Conservation (phyloP, 108 stramenopile genomes). For the Chaetoceros muelleri region DNA sequence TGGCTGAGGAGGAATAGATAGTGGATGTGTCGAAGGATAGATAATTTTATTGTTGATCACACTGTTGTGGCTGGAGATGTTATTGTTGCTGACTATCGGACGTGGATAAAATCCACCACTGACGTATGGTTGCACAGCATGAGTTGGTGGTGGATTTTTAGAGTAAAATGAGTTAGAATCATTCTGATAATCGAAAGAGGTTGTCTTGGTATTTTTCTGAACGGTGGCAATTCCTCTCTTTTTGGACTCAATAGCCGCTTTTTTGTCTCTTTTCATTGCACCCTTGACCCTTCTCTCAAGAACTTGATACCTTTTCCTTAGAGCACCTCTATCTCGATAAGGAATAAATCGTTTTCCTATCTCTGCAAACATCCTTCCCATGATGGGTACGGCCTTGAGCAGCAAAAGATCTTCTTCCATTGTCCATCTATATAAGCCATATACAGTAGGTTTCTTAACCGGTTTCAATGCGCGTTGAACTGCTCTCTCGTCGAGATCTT, state of each 20-base stretch:
- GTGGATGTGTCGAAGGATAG: too few relatives aligned
- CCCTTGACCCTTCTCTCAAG: slow-evolving; percentile 65
- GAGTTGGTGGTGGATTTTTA: too few relatives aligned
- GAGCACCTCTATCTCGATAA: slow-evolving; percentile 76
- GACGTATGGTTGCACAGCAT: too few relatives aligned
- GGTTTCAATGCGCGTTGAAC: slow-evolving; percentile 25
- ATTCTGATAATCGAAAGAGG: too few relatives aligned
- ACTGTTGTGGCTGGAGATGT: too few relatives aligned
- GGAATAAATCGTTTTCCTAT: slow-evolving; percentile 57
- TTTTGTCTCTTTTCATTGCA: slow-evolving; percentile 14
- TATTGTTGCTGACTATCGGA: too few relatives aligned
- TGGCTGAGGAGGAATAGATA: too few relatives aligned
- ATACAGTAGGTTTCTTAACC: slow-evolving; percentile 59
- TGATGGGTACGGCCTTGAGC: slow-evolving; percentile 65
- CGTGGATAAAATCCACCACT: too few relatives aligned
- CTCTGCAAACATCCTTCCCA: slow-evolving; percentile 80
- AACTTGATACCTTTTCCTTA: slow-evolving; percentile 80
- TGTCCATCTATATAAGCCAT: slow-evolving; percentile 82
- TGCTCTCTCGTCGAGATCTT: slow-evolving; percentile 35
- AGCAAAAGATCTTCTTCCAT: slow-evolving; percentile 74
- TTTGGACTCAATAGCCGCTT: not conserved
- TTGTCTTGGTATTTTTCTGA: too few relatives aligned
- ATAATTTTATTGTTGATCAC: too few relatives aligned
- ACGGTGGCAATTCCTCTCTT: too few relatives aligned
- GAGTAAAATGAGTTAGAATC: too few relatives aligned